Conservation (phyloP, 1,139 yeast genomes). For the Kodamaea plutei region DNA sequence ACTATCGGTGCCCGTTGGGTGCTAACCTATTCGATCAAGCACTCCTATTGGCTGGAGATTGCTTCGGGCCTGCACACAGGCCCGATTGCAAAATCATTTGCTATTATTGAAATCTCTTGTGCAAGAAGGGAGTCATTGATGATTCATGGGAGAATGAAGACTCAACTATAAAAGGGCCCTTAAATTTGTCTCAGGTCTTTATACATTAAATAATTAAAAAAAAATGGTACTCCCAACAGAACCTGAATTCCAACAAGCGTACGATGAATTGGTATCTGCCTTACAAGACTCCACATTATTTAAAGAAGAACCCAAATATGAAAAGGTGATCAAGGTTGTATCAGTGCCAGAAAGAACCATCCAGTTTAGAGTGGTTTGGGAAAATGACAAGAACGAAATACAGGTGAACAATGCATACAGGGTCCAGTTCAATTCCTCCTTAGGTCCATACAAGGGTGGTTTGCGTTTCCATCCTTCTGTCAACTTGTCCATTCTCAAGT, state of each 20-base stretch:
- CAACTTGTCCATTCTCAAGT: constrained; percentile 89
- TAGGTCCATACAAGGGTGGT: constrained; percentile 99
- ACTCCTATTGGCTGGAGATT: too few species aligned
- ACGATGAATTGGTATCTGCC: constrained; percentile 85
- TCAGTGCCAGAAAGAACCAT: constrained; percentile 94
- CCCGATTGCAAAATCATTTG: too few species aligned
- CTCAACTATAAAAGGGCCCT: too few species aligned
- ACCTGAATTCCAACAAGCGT: constrained; percentile 99
- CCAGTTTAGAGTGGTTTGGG: constrained; percentile 98
- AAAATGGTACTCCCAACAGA: constrained; percentile 63
- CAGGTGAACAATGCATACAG: constrained; percentile 97
- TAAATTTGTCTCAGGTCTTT: too few species aligned
- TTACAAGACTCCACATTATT: constrained; percentile 89
- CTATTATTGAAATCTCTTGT: too few species aligned
- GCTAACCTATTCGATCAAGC: too few species aligned
- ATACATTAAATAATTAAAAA: too few species aligned
- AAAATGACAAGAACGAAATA: constrained; percentile 85
- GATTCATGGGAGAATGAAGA: too few species aligned
- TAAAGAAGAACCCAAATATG: constrained; percentile 83
- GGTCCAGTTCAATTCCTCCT: constrained; percentile 96
- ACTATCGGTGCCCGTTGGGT: too few species aligned
- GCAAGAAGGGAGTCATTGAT: too few species aligned
- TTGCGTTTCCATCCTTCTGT: constrained; percentile 97
- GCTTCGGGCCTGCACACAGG: too few species aligned
- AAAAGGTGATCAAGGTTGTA: constrained; percentile 84